Evolutionary conservation across 345 rosid genomes (phyloP).

Genomic region (Nephelium lappaceum): DNA sequence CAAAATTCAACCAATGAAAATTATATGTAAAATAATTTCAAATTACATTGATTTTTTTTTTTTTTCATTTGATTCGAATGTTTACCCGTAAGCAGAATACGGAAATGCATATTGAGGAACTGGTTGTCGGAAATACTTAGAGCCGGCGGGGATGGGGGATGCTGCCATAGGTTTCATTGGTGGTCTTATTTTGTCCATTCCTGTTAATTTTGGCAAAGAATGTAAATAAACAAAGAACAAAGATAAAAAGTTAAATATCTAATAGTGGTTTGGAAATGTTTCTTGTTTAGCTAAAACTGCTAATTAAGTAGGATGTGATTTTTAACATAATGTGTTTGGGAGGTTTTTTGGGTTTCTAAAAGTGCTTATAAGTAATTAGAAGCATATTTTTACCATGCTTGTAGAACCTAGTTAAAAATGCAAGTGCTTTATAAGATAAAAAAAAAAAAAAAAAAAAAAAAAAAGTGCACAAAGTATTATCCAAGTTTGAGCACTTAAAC

Average conservation of each 20-base stretch:
- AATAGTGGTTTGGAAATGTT: not conserved
- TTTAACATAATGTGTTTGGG: not conserved
- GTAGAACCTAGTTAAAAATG: not conserved
- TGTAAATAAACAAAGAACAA: not conserved
- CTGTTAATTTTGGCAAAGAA: constrained; percentile 5
- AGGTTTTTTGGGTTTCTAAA: not conserved
- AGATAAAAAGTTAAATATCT: too few species aligned
- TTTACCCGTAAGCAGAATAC: constrained; percentile 39
- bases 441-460: too few species aligned
- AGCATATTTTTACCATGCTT: not conserved
- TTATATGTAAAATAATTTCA: not conserved
- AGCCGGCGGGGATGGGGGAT: not conserved
- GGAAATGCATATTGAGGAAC: constrained; percentile 26
- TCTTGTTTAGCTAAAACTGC: too few species aligned
- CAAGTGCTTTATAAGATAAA: not conserved
- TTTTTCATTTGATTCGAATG: not conserved
- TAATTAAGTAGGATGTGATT: too few species aligned
- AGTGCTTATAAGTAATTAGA: not conserved
- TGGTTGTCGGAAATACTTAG: constrained; percentile 24
- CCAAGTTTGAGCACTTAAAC: not conserved
- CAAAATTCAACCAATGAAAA: not conserved
- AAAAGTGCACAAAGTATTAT: not conserved
- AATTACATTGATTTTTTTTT: too few species aligned
- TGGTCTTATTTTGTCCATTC: constrained; percentile 24
- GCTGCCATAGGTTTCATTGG: constrained; percentile 18